These are phyloP conservation scores for Acrodontium crateriforme DNA, from an alignment of 2,329 filamentous ascomycete species.

Conservation along the genomic window DNA sequence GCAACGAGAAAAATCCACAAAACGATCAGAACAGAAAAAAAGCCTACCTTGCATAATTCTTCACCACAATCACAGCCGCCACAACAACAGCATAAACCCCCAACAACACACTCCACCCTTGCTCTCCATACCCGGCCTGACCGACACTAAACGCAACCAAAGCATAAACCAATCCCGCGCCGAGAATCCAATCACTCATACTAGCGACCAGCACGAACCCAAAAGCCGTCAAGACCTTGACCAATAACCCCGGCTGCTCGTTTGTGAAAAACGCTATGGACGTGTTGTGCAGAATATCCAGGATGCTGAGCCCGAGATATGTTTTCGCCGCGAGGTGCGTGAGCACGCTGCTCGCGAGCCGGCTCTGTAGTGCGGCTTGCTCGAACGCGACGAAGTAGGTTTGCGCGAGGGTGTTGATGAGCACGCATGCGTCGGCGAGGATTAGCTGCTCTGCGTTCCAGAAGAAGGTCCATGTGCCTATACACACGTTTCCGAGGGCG, in stretches of 20 bases:
- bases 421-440: conserved; percentile 41
- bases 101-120: conserved; percentile 38
- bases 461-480: conserved; percentile 50
- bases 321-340: conserved; percentile 46
- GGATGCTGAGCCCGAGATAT: conserved; percentile 45
- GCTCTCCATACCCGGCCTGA: conserved; percentile 35
- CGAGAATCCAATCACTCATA: conserved; percentile 46
- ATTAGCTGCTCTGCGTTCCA: conserved; percentile 42
- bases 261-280: conserved; percentile 42
- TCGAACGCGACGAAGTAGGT: conserved; percentile 39
- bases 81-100: conserved; percentile 38
- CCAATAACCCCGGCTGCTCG: conserved; percentile 29
- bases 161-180: conserved; percentile 45
- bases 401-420: conserved; percentile 42
- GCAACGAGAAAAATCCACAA: too few relatives aligned
- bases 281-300: conserved; percentile 46
- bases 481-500: conserved; percentile 43
- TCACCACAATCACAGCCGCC: conserved; percentile 39
- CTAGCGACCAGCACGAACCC: conserved; percentile 39
- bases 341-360: conserved; percentile 38
- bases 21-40: too few relatives aligned
- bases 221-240: conserved; percentile 41
- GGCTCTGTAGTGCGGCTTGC: conserved; percentile 35
- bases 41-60: conserved; percentile 40
- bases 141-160: conserved; percentile 41